phyloP scores from a whole-genome alignment of 139 green algal genomes.

The Deuterostichococcus epilithicus region DNA sequence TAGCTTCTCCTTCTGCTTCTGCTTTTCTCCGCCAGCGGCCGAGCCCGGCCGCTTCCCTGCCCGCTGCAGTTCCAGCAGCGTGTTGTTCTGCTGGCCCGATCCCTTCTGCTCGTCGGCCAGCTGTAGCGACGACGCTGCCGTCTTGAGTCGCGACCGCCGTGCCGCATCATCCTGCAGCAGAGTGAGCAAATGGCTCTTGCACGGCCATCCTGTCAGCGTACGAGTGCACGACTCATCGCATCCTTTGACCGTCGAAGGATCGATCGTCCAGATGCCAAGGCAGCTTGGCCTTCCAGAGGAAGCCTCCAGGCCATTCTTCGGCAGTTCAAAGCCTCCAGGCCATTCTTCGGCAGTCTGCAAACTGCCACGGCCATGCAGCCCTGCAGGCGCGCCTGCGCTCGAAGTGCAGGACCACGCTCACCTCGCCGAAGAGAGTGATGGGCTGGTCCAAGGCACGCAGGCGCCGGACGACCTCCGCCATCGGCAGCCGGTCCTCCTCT shows the following conservation, averaged over 20 bases:
- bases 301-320: too few relatives aligned
- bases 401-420: constrained; percentile 1
- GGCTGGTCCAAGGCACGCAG: constrained; percentile 83
- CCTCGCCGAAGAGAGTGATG: constrained; percentile 91
- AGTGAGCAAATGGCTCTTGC: too few relatives aligned
- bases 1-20: neutral
- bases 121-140: constrained; percentile 58
- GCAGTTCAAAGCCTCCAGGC: too few relatives aligned
- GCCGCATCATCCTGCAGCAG: constrained; percentile 32
- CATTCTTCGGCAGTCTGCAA: too few relatives aligned
- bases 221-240: too few relatives aligned
- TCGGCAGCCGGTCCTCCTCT: constrained; percentile 32
- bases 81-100: constrained; percentile 67
- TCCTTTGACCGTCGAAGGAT: too few relatives aligned
- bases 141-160: constrained; percentile 51
- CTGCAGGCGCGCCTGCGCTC: neutral
- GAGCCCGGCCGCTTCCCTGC: constrained; percentile 27
- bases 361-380: too few relatives aligned
- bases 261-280: too few relatives aligned
- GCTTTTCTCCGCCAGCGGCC: neutral
- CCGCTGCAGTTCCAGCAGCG: constrained; percentile 58
- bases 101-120: constrained; percentile 52
- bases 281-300: too few relatives aligned
- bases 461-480: constrained; percentile 76
- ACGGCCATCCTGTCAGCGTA: too few relatives aligned